Conservation (phyloP, 306 rosid species). For the Geum urbanum region DNA sequence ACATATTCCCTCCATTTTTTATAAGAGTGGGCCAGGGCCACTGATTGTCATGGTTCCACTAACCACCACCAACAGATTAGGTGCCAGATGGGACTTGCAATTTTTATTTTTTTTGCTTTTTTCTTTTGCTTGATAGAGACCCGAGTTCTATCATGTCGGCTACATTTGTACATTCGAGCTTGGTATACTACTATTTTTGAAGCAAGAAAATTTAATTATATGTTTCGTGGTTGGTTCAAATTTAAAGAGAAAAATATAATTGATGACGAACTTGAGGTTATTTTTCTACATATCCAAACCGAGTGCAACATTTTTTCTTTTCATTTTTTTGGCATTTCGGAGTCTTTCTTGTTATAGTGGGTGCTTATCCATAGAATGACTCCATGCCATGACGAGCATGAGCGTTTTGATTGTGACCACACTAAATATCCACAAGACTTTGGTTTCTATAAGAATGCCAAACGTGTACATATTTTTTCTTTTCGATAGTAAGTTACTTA, state of each 20-base stretch:
- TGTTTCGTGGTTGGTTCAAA: slow-evolving; percentile 8
- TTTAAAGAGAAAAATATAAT: neutral
- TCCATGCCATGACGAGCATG: neutral
- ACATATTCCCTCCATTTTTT: too few species aligned
- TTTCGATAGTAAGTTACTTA: too few species aligned
- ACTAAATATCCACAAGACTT: slow-evolving; percentile 10
- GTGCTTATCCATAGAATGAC: neutral
- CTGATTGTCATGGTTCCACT: neutral
- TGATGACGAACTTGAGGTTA: neutral
- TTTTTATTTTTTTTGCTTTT: neutral
- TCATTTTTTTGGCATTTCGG: neutral
- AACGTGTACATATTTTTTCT: too few species aligned
- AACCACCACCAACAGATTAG: neutral
- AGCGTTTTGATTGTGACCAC: slow-evolving; percentile 5
- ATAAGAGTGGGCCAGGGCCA: neutral
- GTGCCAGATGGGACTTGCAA: neutral
- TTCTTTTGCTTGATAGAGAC: neutral
- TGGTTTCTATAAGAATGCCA: neutral
- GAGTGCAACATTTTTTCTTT: neutral
- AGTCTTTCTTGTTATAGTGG: neutral
- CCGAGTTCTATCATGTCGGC: neutral
- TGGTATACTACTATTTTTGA: neutral
- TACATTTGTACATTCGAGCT: neutral
- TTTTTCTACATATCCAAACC: neutral
- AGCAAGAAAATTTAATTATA: neutral